These are phyloP conservation scores for Stenocarpella maydis DNA, from an alignment of 2,329 filamentous ascomycete genomes.

Conservation along the genomic window DNA sequence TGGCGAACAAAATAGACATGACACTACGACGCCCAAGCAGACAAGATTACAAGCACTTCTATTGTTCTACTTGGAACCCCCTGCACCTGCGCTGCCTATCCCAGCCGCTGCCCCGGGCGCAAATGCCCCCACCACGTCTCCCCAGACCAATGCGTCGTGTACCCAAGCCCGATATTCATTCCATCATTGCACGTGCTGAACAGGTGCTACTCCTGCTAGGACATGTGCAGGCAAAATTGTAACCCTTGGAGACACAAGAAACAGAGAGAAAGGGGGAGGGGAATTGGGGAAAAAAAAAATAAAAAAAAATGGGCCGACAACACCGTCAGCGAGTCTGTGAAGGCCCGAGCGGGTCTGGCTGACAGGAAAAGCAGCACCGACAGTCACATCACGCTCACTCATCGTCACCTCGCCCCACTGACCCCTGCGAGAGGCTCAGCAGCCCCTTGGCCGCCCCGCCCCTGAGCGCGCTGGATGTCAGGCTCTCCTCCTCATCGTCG, in stretches of 20 bases:
- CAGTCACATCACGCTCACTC: background rate
- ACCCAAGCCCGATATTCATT: slow-evolving; percentile 14
- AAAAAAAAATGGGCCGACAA: no score
- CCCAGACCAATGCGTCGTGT: slow-evolving; percentile 3
- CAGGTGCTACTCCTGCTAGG: background rate
- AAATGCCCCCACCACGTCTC: background rate
- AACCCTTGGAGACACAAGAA: background rate
- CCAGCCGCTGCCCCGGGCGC: background rate
- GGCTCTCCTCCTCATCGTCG: slow-evolving; percentile 40
- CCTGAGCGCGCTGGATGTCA: slow-evolving; percentile 56
- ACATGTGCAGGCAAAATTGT: slow-evolving; percentile 1
- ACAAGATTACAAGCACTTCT: slow-evolving; percentile 3
- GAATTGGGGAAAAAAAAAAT: no score
- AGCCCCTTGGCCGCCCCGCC: slow-evolving; percentile 62
- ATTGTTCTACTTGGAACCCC: slow-evolving; percentile 1
- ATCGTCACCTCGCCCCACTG: background rate
- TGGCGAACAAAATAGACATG: background rate
- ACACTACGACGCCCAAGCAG: no score
- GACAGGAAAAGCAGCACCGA: background rate
- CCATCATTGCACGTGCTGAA: background rate
- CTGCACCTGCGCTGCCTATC: background rate
- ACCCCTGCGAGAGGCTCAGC: slow-evolving; percentile 50
- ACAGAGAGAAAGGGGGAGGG: no score
- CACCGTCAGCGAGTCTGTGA: background rate
- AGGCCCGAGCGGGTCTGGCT: background rate